phyloP scores from a whole-genome alignment of 306 rosid genomes.

The peach (Prunus persica) region DNA sequence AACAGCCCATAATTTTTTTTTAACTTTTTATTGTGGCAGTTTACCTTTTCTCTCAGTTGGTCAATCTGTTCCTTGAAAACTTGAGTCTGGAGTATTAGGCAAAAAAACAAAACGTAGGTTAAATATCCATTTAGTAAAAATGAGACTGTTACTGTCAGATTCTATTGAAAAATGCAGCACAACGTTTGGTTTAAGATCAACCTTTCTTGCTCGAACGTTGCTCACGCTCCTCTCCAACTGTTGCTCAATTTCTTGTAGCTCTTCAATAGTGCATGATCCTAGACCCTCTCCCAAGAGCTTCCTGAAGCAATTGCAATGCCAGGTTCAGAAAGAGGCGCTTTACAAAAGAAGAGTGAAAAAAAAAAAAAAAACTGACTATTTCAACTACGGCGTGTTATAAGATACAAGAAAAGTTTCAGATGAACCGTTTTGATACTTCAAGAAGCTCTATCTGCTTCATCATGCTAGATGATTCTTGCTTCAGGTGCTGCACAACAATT shows the following conservation, averaged over 20 bases:
- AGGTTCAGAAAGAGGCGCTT: background rate
- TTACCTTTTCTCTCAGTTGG: slow-evolving; percentile 63
- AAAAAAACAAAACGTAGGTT: background rate
- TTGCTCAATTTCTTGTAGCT: slow-evolving; percentile 57
- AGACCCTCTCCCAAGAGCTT: slow-evolving; percentile 67
- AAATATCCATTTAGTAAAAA: background rate
- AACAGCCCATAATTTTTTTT: background rate
- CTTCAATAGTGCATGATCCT: slow-evolving; percentile 60
- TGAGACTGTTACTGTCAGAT: background rate
- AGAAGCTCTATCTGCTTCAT: slow-evolving; percentile 66
- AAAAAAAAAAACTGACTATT: background rate
- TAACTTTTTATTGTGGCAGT: background rate
- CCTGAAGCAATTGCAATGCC: slow-evolving; percentile 35
- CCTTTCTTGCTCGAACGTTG: slow-evolving; percentile 68
- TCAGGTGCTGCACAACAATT: slow-evolving; percentile 50
- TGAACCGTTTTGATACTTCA: slow-evolving; percentile 71
- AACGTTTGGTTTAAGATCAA: slow-evolving; percentile 9
- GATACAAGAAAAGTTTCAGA: slow-evolving; percentile 9
- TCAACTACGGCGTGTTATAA: background rate
- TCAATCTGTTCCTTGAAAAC: slow-evolving; percentile 57
- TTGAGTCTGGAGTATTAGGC: slow-evolving; percentile 44
- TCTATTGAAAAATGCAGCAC: background rate
- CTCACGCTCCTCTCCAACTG: slow-evolving; percentile 64
- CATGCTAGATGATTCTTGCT: slow-evolving; percentile 59
- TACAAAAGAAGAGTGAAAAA: too few relatives aligned